Percentiles rank a stretch among this genome's conserved stretches.
Conservation (phyloP, 495 filamentous ascomycete species). For the Penicillium robsamsonii region DNA sequence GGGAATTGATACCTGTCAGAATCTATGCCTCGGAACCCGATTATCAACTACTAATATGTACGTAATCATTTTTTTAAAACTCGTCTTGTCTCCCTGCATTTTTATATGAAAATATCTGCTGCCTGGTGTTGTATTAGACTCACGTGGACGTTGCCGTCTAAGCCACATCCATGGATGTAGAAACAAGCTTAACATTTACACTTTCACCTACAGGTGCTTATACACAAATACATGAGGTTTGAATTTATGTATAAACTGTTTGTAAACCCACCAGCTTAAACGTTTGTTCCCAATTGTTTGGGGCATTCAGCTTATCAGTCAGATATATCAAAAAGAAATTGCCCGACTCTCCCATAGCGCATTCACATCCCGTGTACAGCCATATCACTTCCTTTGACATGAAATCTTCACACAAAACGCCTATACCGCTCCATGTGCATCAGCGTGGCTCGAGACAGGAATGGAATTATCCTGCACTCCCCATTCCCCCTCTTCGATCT, state of each 20-base stretch:
- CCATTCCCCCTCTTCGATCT: slow-evolving; percentile 30
- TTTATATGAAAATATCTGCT: not conserved
- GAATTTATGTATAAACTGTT: no score
- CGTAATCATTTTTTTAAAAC: no score
- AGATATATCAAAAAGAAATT: not conserved
- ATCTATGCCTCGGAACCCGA: no score
- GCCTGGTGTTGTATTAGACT: no score
- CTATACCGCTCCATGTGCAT: not conserved
- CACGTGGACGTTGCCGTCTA: not conserved
- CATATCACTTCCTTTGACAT: not conserved
- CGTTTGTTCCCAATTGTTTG: not conserved
- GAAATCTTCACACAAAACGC: not conserved
- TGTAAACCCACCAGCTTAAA: not conserved
- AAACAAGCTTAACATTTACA: not conserved
- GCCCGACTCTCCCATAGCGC: not conserved
- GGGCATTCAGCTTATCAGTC: not conserved
- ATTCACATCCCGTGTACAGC: not conserved
- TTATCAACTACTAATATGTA: no score
- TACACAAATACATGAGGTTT: no score
- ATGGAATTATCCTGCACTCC: slow-evolving; percentile 18
- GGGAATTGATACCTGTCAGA: no score
- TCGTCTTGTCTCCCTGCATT: not conserved
- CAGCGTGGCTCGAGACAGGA: not conserved
- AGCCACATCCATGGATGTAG: not conserved
- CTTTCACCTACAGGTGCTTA: no score